Conservation (phyloP, 139 green algal genomes). For the Diplosphaera chodatii region DNA sequence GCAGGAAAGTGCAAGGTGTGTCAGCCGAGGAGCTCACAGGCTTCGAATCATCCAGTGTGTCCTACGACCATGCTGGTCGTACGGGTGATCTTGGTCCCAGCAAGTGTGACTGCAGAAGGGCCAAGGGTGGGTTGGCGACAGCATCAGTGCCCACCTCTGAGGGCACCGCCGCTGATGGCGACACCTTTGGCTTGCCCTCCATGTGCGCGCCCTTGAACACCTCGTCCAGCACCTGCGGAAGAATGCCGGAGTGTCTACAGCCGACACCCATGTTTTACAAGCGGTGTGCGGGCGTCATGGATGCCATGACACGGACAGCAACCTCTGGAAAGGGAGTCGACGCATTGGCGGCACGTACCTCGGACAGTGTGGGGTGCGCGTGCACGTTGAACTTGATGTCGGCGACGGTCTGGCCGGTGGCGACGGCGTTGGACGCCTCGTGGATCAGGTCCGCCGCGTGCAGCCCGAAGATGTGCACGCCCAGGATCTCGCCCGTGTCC, state of each 20-base stretch:
- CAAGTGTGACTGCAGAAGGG: too few species aligned
- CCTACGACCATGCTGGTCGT: too few species aligned
- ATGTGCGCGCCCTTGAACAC: constrained; percentile 84
- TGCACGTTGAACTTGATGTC: constrained; percentile 99
- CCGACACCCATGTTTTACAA: too few species aligned
- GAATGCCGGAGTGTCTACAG: too few species aligned
- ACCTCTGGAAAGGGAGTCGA: too few species aligned
- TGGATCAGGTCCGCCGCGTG: constrained; percentile 99
- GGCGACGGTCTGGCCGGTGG: constrained; percentile 76
- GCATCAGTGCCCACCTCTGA: not conserved
- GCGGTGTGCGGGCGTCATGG: too few species aligned
- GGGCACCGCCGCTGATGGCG: not conserved
- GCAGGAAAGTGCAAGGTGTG: not conserved
- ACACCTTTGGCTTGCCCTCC: constrained; percentile 18
- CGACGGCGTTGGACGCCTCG: constrained; percentile 96
- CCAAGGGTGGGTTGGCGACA: too few species aligned
- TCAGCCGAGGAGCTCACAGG: too few species aligned
- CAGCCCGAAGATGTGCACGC: constrained; percentile 91
- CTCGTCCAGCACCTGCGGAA: constrained; percentile 79
- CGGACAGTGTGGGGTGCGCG: constrained; percentile 93
- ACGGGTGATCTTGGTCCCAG: too few species aligned
- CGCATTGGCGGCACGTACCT: constrained; percentile 37
- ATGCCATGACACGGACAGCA: too few species aligned
- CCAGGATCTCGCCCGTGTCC: constrained; percentile 95
- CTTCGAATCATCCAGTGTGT: too few species aligned